Conservation (phyloP, 768 basidiomycete species). For the Rhodotorula kratochvilovae region DNA sequence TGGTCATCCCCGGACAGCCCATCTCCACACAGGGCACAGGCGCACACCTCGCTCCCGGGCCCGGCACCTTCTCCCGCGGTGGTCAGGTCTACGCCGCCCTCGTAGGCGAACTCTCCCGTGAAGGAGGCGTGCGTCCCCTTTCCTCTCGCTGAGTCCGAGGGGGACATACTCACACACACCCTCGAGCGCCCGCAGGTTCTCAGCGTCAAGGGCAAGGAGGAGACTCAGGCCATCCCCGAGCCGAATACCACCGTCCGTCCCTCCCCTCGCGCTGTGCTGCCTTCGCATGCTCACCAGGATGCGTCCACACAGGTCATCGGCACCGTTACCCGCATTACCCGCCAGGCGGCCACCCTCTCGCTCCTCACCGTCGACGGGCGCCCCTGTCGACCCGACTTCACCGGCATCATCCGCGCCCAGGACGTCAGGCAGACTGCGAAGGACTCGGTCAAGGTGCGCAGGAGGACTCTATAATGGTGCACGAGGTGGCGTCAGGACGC, state of each 20-base stretch:
- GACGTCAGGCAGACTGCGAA: conserved; percentile 87
- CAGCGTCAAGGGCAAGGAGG: conserved; percentile 29
- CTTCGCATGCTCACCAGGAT: not conserved
- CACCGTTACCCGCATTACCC: conserved; percentile 73
- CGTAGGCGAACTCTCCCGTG: conserved; percentile 59
- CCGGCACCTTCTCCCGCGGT: conserved; percentile 64
- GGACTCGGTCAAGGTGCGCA: conserved; percentile 61
- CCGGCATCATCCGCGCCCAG: conserved; percentile 77
- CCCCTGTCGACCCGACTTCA: conserved; percentile 81
- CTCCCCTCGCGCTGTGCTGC: not conserved
- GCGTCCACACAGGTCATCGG: conserved; percentile 63
- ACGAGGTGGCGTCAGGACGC: no score
- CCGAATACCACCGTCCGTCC: conserved; percentile 43
- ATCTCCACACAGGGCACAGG: conserved; percentile 59
- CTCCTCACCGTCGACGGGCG: conserved; percentile 83
- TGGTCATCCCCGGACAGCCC: conserved; percentile 73
- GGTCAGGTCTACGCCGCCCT: conserved; percentile 66
- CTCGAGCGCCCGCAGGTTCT: not conserved
- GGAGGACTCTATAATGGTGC: not conserved
- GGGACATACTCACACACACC: not conserved
- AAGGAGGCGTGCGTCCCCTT: conserved; percentile 58
- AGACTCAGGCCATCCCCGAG: conserved; percentile 42
- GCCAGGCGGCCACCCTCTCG: conserved; percentile 72
- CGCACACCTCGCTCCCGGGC: conserved; percentile 56
- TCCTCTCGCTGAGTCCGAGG: conserved; percentile 37